A percentile compares a stretch with the other conserved stretches of the same genome.
These are phyloP conservation scores for Kandelia obovata DNA, from an alignment of 345 rosid species.

Conservation along the genomic window DNA sequence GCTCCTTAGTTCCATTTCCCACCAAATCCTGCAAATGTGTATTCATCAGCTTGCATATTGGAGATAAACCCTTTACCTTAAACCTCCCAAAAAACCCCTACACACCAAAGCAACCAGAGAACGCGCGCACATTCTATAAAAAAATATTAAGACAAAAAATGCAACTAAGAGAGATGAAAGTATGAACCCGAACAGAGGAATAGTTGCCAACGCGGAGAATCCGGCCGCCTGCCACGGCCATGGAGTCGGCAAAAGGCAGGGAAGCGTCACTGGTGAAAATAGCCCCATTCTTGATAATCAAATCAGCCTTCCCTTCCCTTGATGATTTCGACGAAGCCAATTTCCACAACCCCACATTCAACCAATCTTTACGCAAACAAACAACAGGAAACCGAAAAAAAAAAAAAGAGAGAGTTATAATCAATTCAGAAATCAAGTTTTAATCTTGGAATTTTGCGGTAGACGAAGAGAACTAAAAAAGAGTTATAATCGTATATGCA, in stretches of 20 bases:
- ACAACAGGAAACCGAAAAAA: neutral
- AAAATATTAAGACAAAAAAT: neutral
- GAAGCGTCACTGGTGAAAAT: slow-evolving; percentile 72
- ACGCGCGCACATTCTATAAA: neutral
- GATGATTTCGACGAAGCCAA: slow-evolving; percentile 22
- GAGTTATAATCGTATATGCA: too few relatives aligned
- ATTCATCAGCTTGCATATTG: neutral
- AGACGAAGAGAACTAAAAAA: too few relatives aligned
- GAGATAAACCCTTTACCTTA: neutral
- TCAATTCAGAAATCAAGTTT: too few relatives aligned
- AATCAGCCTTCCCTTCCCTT: slow-evolving; percentile 41
- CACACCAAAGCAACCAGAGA: neutral
- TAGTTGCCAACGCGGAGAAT: slow-evolving; percentile 65
- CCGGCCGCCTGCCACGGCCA: slow-evolving; percentile 71
- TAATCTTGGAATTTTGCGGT: too few relatives aligned
- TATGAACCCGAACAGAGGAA: slow-evolving; percentile 58
- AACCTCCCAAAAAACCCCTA: neutral
- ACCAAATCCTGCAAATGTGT: slow-evolving; percentile 46
- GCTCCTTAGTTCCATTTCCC: slow-evolving; percentile 48
- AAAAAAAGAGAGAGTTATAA: too few relatives aligned
- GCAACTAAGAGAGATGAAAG: neutral
- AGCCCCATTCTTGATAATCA: slow-evolving; percentile 62
- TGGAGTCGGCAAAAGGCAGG: slow-evolving; percentile 64
- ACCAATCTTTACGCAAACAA: slow-evolving; percentile 41
- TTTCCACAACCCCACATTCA: slow-evolving; percentile 30